A percentile compares a stretch with the other conserved stretches of the same genome.
phyloP scores from a whole-genome alignment of 306 rosid genomes.

The Abrus pulchellus region DNA sequence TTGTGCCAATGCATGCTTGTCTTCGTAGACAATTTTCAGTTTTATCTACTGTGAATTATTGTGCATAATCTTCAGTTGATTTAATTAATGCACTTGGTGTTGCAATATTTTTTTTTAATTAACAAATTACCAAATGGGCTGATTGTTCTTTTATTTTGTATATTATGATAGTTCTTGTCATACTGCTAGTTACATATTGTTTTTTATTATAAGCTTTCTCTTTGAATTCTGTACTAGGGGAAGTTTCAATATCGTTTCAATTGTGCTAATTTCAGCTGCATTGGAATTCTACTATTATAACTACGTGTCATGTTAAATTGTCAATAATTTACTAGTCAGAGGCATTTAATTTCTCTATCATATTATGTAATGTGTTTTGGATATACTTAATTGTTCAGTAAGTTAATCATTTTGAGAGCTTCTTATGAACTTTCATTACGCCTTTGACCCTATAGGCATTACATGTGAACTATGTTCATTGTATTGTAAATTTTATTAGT shows the following conservation, averaged over 20 bases:
- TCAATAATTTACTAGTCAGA: neutral
- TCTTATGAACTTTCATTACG: no score
- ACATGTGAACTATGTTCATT: neutral
- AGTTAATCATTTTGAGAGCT: neutral
- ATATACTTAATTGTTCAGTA: no score
- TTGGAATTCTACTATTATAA: neutral
- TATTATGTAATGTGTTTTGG: no score
- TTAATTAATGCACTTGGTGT: no score
- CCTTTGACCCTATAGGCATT: neutral
- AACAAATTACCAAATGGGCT: neutral
- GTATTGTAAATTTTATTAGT: neutral
- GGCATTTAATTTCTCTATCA: neutral
- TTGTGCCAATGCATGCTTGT: no score
- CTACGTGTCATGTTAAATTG: no score
- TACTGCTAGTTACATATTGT: neutral
- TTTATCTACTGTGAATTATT: no score
- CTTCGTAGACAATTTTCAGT: no score
- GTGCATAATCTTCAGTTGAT: no score
- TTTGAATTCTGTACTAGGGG: neutral
- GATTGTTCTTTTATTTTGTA: neutral
- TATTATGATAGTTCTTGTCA: neutral
- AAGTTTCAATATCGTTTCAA: neutral
- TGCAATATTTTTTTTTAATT: no score
- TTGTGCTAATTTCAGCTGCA: neutral
- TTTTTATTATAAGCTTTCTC: neutral